These are phyloP conservation scores for Boehmeria nivea DNA, from an alignment of 306 rosid genomes.

Conservation along the genomic window DNA sequence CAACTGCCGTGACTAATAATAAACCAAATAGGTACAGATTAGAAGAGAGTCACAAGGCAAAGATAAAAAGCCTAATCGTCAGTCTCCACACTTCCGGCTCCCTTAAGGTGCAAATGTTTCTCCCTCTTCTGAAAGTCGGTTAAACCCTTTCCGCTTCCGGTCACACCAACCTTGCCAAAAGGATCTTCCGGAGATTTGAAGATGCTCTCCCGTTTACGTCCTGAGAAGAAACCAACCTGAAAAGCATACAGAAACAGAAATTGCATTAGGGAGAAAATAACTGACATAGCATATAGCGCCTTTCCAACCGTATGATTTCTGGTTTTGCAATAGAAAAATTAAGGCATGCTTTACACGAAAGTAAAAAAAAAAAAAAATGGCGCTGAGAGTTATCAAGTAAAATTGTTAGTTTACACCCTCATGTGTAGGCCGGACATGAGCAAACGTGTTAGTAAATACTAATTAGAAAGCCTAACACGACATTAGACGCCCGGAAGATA, in stretches of 20 bases:
- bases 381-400: no score
- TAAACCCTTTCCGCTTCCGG: constrained; percentile 98
- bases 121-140: constrained; percentile 95
- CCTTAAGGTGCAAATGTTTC: constrained; percentile 95
- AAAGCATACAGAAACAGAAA: not conserved
- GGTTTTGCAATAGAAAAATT: no score
- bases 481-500: no score
- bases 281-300: no score
- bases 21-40: constrained; percentile 7
- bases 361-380: no score
- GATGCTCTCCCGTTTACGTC: constrained; percentile 91
- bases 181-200: constrained; percentile 99
- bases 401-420: no score
- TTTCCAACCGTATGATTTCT: not conserved
- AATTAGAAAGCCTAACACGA: no score
- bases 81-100: constrained; percentile 53
- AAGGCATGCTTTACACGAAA: no score
- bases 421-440: no score
- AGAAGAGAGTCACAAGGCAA: not conserved
- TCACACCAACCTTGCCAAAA: constrained; percentile 91
- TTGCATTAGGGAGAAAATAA: not conserved
- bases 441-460: no score
- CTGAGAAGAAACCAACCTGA: constrained; percentile 88
- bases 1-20: no score
- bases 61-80: constrained; percentile 46